Conservation (phyloP, 345 rosid species). For the Streptanthus diversifolius region DNA sequence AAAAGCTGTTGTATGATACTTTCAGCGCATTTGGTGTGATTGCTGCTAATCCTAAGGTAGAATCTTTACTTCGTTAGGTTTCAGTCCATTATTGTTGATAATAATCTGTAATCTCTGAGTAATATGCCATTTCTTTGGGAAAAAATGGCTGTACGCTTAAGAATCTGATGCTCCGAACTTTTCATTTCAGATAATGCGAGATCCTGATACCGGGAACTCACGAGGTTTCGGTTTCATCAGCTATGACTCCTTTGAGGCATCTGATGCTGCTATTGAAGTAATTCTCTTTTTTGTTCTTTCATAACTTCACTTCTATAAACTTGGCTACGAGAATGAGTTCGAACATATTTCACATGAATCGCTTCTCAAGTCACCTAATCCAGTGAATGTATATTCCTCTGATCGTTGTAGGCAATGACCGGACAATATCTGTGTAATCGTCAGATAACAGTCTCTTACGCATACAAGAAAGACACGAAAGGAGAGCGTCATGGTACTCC, state of each 20-base stretch:
- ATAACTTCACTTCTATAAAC: not conserved
- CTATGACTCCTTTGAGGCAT: slow-evolving; percentile 96
- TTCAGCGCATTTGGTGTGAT: slow-evolving; percentile 97
- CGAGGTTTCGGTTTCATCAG: slow-evolving; percentile 98
- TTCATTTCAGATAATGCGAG: slow-evolving; percentile 78
- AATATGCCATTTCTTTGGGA: not conserved
- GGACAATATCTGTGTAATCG: slow-evolving; percentile 96
- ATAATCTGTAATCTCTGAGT: not conserved
- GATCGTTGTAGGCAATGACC: slow-evolving; percentile 91
- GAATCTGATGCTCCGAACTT: slow-evolving; percentile 8
- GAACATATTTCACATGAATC: not conserved
- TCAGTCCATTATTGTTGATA: no score
- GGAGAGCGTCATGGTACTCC: slow-evolving; percentile 99
- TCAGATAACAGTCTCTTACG: slow-evolving; percentile 93
- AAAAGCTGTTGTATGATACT: slow-evolving; percentile 88
- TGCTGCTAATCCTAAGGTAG: slow-evolving; percentile 92
- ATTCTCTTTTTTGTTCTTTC: not conserved
- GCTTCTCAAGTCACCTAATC: not conserved
- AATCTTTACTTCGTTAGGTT: no score
- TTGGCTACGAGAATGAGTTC: not conserved
- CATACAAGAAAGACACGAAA: slow-evolving; percentile 96
- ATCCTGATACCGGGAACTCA: slow-evolving; percentile 95
- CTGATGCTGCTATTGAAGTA: slow-evolving; percentile 99
- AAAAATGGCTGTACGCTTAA: not conserved
- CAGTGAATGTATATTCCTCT: not conserved